phyloP scores from a whole-genome alignment of 1,284 basidiomycete genomes.

The Rhizoctonia solani region DNA sequence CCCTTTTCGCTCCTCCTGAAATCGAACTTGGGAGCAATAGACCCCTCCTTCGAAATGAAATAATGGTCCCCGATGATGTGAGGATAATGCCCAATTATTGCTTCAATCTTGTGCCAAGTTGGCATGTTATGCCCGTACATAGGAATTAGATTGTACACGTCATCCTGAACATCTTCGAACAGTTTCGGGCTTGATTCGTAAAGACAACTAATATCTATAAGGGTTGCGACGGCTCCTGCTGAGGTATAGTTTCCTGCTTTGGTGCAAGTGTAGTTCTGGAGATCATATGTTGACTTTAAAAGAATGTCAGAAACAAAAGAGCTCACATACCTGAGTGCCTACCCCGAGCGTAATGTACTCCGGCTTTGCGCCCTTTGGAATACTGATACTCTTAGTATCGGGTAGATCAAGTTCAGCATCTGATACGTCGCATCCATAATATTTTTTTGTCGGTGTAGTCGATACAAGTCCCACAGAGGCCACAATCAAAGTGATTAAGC shows the following conservation, averaged over 20 bases:
- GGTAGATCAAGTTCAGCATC: conserved; percentile 25
- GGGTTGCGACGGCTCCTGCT: conserved; percentile 58
- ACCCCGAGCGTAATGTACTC: conserved; percentile 54
- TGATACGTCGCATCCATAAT: conserved; percentile 13
- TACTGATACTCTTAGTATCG: neutral
- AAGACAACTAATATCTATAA: conserved; percentile 65
- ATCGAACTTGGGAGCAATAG: conserved; percentile 61
- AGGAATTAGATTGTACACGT: conserved; percentile 45
- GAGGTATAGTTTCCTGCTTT: conserved; percentile 48
- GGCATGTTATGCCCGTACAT: conserved; percentile 11
- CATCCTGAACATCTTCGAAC: conserved; percentile 51
- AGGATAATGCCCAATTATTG: conserved; percentile 39
- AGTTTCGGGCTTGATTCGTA: conserved; percentile 41
- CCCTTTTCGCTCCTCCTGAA: conserved; percentile 54
- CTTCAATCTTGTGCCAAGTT: conserved; percentile 41
- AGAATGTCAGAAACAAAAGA: neutral
- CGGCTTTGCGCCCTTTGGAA: conserved; percentile 39
- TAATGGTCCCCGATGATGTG: conserved; percentile 59
- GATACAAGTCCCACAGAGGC: conserved; percentile 1
- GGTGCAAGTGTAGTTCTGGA: conserved; percentile 56
- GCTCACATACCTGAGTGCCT: conserved; percentile 42
- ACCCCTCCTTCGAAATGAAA: conserved; percentile 54
- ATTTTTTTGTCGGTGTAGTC: conserved; percentile 14
- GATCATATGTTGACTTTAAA: neutral
- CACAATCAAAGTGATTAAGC: neutral